These are phyloP conservation scores for Colletotrichum tabaci DNA, from an alignment of 2,329 filamentous ascomycete species.

Conservation along the genomic window DNA sequence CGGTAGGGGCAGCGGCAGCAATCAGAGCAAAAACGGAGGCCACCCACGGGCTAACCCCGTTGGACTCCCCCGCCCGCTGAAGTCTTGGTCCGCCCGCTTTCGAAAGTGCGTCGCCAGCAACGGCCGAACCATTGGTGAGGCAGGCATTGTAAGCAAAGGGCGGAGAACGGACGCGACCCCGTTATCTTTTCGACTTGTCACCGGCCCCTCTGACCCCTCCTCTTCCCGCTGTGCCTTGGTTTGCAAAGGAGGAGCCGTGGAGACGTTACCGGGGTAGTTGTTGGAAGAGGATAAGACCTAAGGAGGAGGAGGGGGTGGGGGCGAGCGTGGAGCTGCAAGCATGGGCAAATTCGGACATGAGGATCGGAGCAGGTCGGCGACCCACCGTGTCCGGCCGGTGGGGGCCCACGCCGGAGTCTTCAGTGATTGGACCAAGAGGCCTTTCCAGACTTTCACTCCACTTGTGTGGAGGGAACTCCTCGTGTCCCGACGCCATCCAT, in stretches of 20 bases:
- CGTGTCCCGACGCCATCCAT: slow-evolving; percentile 9
- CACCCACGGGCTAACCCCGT: slow-evolving; percentile 17
- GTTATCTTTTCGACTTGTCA: slow-evolving; percentile 29
- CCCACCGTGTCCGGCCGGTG: slow-evolving; percentile 28
- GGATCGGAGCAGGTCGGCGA: slow-evolving; percentile 38
- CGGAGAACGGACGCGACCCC: slow-evolving; percentile 28
- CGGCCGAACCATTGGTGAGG: slow-evolving; percentile 31
- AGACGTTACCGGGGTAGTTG: slow-evolving; percentile 1
- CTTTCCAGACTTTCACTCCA: slow-evolving; percentile 15
- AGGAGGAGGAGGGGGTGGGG: background rate
- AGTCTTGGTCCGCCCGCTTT: slow-evolving; percentile 31
- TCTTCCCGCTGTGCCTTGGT: slow-evolving; percentile 27
- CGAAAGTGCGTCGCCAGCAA: slow-evolving; percentile 8
- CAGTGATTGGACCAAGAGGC: slow-evolving; percentile 20
- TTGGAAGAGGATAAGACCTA: background rate
- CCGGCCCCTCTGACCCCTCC: slow-evolving; percentile 1
- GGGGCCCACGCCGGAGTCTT: slow-evolving; percentile 5
- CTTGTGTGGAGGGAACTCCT: slow-evolving; percentile 18
- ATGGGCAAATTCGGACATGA: slow-evolving; percentile 36
- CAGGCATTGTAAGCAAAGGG: slow-evolving; percentile 36
- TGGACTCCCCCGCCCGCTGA: slow-evolving; percentile 10
- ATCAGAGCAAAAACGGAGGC: slow-evolving; percentile 12
- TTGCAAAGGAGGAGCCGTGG: slow-evolving; percentile 29
- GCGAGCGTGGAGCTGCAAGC: slow-evolving; percentile 24
- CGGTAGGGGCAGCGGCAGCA: background rate